Base-by-base conservation (phyloP, 805 yeast genomes). In the Martiniozyma abietophila region DNA sequence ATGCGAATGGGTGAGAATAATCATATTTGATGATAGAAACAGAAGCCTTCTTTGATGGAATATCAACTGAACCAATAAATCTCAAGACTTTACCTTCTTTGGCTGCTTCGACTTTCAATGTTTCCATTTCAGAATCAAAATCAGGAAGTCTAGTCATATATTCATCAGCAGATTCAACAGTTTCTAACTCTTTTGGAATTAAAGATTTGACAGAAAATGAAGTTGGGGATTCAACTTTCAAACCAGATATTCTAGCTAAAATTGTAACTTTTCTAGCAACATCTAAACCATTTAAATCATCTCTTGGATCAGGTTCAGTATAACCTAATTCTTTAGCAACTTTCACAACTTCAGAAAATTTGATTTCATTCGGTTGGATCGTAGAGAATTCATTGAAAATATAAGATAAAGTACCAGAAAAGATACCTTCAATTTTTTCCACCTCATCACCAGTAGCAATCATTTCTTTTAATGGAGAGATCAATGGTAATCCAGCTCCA, bases 221-320 rank as follows among this genome's bases (percentile, higher is more conserved):
- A 25, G 86, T 71, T 48, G 97, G 94, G 9, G 92, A 79, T 54
- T 79, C 80, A 25, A 92, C 83, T 40, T 74, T 64, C 35, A 81
- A 70, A 3, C 98, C 98, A 11, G 96, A 70, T 35, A 92, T 71
- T 68, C 99, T 81, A 30, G 96, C 95, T 43, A 92, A 72, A 45
- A 92, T 92, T 18, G 98, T 86, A 20, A 92, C 96, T 61, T 92
- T 92, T 71, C 99, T 80, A 28, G 99, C 99, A 41, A 92, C 96
- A 55, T 92, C 99, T 56, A 92, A 71, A 35, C 99, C 99, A 59
- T 89, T 92, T 60, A 92, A 74, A 57, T 92, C 99, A 59, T 92
- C 99, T 64, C 99, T 80, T 60, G 99, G 98, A 59, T 92, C 99
- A 32, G 99, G 99, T 64, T 92, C 98, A 27, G 96, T 89, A 71